These are phyloP conservation scores for Phytophthora citrophthora DNA, from an alignment of 352 stramenopile genomes.

Conservation along the genomic window DNA sequence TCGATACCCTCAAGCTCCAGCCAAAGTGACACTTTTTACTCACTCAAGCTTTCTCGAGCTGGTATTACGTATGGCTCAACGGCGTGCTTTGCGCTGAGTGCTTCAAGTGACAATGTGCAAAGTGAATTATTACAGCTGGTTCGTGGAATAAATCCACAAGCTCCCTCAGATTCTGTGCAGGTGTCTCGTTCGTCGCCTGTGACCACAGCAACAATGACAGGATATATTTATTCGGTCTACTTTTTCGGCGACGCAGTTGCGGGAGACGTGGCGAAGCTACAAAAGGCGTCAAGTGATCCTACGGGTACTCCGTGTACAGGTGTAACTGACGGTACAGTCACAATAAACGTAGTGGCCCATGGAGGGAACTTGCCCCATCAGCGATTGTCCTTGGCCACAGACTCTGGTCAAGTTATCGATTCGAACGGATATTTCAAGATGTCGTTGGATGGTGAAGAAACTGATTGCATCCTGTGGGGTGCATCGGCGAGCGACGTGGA, in stretches of 20 bases:
- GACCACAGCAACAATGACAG: conserved; percentile 32
- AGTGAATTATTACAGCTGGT: conserved; percentile 4
- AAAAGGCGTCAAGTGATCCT: conserved; percentile 1
- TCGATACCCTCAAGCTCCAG: conserved; percentile 37
- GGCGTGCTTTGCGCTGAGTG: conserved; percentile 46
- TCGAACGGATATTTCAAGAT: conserved; percentile 65
- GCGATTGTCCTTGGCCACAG: conserved; percentile 77
- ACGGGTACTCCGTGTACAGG: conserved; percentile 30
- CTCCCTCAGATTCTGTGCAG: conserved; percentile 40
- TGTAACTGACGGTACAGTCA: conserved; percentile 31
- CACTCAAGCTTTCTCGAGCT: conserved; percentile 48
- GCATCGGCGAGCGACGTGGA: conserved; percentile 54
- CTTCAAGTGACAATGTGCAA: conserved; percentile 9
- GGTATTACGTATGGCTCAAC: conserved; percentile 35
- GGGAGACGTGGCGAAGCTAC: conserved; percentile 78
- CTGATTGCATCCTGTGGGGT: conserved; percentile 66
- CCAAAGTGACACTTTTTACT: conserved; percentile 31
- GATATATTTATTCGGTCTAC: conserved; percentile 94
- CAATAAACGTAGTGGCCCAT: conserved; percentile 61
- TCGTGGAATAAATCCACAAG: conserved; percentile 27
- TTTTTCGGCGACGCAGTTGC: conserved; percentile 85
- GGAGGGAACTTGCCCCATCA: conserved; percentile 87
- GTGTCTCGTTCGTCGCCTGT: conserved; percentile 57
- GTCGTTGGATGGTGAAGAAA: conserved; percentile 32
- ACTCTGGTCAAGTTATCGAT: conserved; percentile 79